phyloP scores from a whole-genome alignment of 148 eudicot genomes.

The Vaccinium vitisidaea region DNA sequence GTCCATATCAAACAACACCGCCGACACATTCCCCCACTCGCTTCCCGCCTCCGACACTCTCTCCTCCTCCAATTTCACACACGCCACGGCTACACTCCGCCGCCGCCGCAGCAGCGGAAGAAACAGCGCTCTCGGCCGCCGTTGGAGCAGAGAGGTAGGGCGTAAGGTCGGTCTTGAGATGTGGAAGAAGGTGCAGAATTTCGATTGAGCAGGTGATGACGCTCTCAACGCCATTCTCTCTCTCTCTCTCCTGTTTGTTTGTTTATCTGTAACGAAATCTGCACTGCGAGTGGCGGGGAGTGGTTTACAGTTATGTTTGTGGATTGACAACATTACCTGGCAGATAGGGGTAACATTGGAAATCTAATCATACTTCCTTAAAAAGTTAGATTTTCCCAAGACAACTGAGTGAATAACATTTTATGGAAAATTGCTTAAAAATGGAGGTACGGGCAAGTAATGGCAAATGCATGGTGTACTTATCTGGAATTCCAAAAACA shows the following conservation, averaged over 20 bases:
- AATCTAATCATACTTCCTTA: no score
- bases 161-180: slow-evolving; percentile 16
- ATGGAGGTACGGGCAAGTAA: no score
- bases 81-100: slow-evolving; percentile 25
- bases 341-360: no score
- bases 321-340: neutral
- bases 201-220: slow-evolving; percentile 17
- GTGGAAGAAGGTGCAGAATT: slow-evolving; percentile 21
- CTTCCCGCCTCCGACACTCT: slow-evolving; percentile 20
- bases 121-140: slow-evolving; percentile 14
- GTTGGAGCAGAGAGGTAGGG: slow-evolving; percentile 14
- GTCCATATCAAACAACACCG: slow-evolving; percentile 96
- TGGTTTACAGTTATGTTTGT: slow-evolving; percentile 13
- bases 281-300: slow-evolving; percentile 28
- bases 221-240: slow-evolving; percentile 39
- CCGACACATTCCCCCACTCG: slow-evolving; percentile 86
- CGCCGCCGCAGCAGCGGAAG: slow-evolving; percentile 9
- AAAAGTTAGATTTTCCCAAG: no score
- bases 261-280: slow-evolving; percentile 8
- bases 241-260: neutral
- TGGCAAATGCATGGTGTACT: no score
- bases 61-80: slow-evolving; percentile 49
- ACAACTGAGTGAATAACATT: no score
- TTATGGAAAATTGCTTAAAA: no score
- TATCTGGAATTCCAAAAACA: no score